These are phyloP conservation scores for Coix lacrymajobi DNA, from an alignment of 176 grass and related monocot genomes.

Conservation along the genomic window DNA sequence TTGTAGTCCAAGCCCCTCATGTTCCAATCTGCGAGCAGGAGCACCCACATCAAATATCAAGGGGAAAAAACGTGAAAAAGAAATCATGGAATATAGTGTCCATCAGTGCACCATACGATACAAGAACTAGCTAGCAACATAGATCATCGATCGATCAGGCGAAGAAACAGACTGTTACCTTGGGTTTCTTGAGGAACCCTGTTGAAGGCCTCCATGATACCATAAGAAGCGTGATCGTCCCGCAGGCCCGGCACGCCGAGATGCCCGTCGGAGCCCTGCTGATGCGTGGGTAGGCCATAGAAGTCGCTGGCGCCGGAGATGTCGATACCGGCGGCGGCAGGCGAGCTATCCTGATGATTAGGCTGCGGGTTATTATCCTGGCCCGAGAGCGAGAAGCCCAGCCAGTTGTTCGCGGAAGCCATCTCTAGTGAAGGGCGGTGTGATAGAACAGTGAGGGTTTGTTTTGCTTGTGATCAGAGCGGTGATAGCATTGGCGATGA, in stretches of 20 bases:
- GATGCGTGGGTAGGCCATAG: constrained; percentile 35
- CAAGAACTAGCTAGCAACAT: not conserved
- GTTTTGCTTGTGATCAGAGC: constrained; percentile 25
- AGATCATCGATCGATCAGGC: not conserved
- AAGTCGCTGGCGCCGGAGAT: constrained; percentile 39
- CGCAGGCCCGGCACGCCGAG: constrained; percentile 19
- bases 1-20: constrained; percentile 64
- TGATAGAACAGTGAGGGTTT: constrained; percentile 21
- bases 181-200: constrained; percentile 36
- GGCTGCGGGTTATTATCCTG: constrained; percentile 49
- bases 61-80: not conserved
- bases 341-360: constrained; percentile 39
- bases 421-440: constrained; percentile 20
- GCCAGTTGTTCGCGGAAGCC: constrained; percentile 71
- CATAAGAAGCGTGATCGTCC: constrained; percentile 38
- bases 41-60: constrained; percentile 1
- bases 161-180: constrained; percentile 10
- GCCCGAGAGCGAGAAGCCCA: constrained; percentile 62
- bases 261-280: constrained; percentile 20
- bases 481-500: constrained; percentile 24
- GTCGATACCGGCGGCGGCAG: constrained; percentile 29
- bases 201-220: constrained; percentile 50
- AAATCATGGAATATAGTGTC: not conserved
- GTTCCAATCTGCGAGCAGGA: constrained; percentile 64
- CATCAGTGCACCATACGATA: not conserved